phyloP scores from a whole-genome alignment of 1,284 basidiomycete genomes.

The Apiotrichum gamsii region DNA sequence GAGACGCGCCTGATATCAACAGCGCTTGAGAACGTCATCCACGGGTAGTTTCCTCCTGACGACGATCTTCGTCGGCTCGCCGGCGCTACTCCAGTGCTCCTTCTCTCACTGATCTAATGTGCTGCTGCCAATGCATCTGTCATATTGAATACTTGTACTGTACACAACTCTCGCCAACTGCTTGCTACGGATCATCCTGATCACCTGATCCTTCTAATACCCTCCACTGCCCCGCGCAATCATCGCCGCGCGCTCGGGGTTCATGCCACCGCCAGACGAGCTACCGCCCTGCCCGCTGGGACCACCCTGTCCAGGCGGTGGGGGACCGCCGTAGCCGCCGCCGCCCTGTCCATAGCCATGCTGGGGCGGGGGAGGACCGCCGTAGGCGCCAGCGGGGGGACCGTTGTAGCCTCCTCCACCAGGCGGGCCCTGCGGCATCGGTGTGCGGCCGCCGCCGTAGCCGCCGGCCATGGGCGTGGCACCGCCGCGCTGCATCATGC shows the following conservation, averaged over 20 bases:
- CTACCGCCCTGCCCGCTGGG: not conserved
- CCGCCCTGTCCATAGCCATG: not conserved
- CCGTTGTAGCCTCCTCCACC: not conserved
- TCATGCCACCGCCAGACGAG: conserved; percentile 1
- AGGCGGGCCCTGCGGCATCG: conserved; percentile 1
- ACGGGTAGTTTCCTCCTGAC: too few relatives aligned
- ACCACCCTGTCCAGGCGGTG: not conserved
- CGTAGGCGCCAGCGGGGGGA: not conserved
- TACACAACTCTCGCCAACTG: too few relatives aligned
- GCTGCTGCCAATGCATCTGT: too few relatives aligned
- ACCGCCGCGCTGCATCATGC: not conserved
- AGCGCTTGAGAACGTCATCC: too few relatives aligned
- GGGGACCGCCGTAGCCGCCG: not conserved
- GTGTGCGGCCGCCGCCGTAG: conserved; percentile 5
- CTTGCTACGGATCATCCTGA: too few relatives aligned
- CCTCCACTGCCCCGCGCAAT: conserved; percentile 4
- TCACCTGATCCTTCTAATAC: not conserved
- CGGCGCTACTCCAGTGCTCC: too few relatives aligned
- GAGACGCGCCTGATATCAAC: too few relatives aligned
- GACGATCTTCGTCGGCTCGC: too few relatives aligned
- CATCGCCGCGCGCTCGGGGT: conserved; percentile 11
- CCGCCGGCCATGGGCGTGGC: not conserved
- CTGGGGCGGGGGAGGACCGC: not conserved
- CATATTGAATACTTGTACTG: too few relatives aligned
- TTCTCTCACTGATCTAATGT: too few relatives aligned